phyloP scores from a whole-genome alignment of 2,329 filamentous ascomycete genomes.

The Acephala macrosclerotiorum region DNA sequence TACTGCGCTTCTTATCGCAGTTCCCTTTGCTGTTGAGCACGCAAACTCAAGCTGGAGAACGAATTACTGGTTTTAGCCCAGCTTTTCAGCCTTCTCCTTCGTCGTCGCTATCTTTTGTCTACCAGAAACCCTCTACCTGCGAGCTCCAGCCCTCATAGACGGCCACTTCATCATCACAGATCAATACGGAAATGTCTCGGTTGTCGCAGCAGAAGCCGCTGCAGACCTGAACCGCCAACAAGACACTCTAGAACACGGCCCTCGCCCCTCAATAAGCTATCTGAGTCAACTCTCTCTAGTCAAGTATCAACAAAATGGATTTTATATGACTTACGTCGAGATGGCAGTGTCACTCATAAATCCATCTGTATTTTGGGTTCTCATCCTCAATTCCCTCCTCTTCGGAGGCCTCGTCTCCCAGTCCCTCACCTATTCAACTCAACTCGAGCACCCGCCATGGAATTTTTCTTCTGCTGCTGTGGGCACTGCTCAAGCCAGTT shows the following conservation, averaged over 20 bases:
- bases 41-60: slow-evolving; percentile 46
- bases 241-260: neutral
- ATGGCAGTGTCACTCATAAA: slow-evolving; percentile 16
- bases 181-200: slow-evolving; percentile 47
- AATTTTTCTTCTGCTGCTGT: slow-evolving; percentile 21
- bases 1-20: slow-evolving; percentile 37
- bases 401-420: slow-evolving; percentile 28
- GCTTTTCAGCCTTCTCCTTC: slow-evolving; percentile 39
- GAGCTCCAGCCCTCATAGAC: slow-evolving; percentile 50
- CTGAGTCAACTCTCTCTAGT: too few species aligned
- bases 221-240: slow-evolving; percentile 19
- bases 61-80: slow-evolving; percentile 45
- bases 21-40: slow-evolving; percentile 44
- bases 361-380: slow-evolving; percentile 56
- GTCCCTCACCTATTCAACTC: slow-evolving; percentile 16
- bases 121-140: slow-evolving; percentile 51
- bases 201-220: slow-evolving; percentile 46
- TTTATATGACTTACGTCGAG: slow-evolving; percentile 11
- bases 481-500: slow-evolving; percentile 21
- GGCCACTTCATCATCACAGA: slow-evolving; percentile 49
- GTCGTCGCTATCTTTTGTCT: slow-evolving; percentile 43
- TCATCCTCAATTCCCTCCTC: slow-evolving; percentile 26
- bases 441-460: slow-evolving; percentile 22
- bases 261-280: too few species aligned
- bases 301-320: slow-evolving; percentile 8